A percentile compares a stretch with the other conserved stretches of the same genome.
Evolutionary conservation across 1,284 basidiomycete genomes (phyloP).

Genomic region (Pisolithus thermaeus): DNA sequence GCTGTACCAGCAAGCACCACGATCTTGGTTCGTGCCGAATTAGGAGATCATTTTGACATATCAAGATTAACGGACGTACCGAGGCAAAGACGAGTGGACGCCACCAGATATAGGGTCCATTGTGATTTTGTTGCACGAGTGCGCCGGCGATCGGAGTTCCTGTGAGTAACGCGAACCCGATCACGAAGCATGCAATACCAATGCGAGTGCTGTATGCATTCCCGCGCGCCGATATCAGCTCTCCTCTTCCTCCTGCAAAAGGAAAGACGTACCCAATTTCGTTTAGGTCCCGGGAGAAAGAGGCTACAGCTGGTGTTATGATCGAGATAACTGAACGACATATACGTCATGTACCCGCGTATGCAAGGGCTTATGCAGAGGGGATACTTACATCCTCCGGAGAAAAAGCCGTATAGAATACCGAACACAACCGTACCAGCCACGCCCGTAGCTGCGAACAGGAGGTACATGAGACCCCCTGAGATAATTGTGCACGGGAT

Average conservation of each 20-base stretch:
- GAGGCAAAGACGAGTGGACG: conserved; percentile 39
- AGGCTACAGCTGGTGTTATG: conserved; percentile 35
- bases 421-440: conserved; percentile 36
- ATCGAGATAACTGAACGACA: conserved; percentile 34
- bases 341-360: not conserved
- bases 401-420: conserved; percentile 43
- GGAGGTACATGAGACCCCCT: conserved; percentile 36
- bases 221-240: not conserved
- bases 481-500: conserved; percentile 34
- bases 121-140: conserved; percentile 24
- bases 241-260: not conserved
- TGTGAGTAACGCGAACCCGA: conserved; percentile 38
- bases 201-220: conserved; percentile 31
- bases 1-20: conserved; percentile 13
- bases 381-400: conserved; percentile 35
- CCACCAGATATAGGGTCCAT: conserved; percentile 34
- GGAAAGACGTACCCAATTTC: conserved; percentile 36
- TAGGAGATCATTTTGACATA: conserved; percentile 1
- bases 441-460: conserved; percentile 36
- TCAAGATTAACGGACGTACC: conserved; percentile 23
- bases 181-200: conserved; percentile 34
- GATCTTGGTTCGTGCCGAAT: conserved; percentile 16
- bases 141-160: conserved; percentile 45
- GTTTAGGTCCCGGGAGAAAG: conserved; percentile 35
- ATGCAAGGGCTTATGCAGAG: not conserved